These are phyloP conservation scores for Fusarium mexicanum DNA, from an alignment of 2,329 filamentous ascomycete species.

Conservation along the genomic window DNA sequence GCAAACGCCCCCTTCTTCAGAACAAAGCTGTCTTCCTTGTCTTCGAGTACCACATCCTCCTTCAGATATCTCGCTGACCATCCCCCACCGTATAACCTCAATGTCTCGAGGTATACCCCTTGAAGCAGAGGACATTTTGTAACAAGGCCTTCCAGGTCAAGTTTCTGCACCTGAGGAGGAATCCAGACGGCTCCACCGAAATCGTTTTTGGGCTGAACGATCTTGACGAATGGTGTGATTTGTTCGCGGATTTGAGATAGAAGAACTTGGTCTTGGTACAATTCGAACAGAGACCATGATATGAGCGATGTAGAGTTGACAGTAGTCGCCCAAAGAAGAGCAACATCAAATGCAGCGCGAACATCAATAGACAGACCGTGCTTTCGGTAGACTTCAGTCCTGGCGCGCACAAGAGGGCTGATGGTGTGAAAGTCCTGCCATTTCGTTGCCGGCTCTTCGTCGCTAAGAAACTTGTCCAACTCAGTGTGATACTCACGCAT, in stretches of 20 bases:
- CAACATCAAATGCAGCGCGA: slow-evolving; percentile 49
- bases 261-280: slow-evolving; percentile 52
- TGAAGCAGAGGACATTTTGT: slow-evolving; percentile 51
- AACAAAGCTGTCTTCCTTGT: slow-evolving; percentile 41
- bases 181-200: slow-evolving; percentile 51
- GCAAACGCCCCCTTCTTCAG: slow-evolving; percentile 50
- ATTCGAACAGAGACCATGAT: slow-evolving; percentile 55
- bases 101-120: slow-evolving; percentile 53
- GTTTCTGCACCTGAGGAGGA: slow-evolving; percentile 45
- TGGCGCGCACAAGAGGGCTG: slow-evolving; percentile 46
- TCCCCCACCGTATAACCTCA: slow-evolving; percentile 51
- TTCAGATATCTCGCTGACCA: slow-evolving; percentile 46
- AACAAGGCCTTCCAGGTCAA: slow-evolving; percentile 51
- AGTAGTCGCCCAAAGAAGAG: slow-evolving; percentile 51
- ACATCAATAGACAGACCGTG: slow-evolving; percentile 45
- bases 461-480: slow-evolving; percentile 47
- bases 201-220: slow-evolving; percentile 48
- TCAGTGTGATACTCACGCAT: slow-evolving; percentile 50
- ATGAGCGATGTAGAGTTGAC: slow-evolving; percentile 51
- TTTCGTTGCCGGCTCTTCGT: slow-evolving; percentile 44
- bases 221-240: slow-evolving; percentile 46
- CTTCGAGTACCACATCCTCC: slow-evolving; percentile 47
- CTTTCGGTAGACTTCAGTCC: slow-evolving; percentile 45
- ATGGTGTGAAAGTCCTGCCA: slow-evolving; percentile 53
- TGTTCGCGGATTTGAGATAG: slow-evolving; percentile 52